These are phyloP conservation scores for Beauveria sp. DNA, from an alignment of 2,329 filamentous ascomycete species.

Conservation along the genomic window DNA sequence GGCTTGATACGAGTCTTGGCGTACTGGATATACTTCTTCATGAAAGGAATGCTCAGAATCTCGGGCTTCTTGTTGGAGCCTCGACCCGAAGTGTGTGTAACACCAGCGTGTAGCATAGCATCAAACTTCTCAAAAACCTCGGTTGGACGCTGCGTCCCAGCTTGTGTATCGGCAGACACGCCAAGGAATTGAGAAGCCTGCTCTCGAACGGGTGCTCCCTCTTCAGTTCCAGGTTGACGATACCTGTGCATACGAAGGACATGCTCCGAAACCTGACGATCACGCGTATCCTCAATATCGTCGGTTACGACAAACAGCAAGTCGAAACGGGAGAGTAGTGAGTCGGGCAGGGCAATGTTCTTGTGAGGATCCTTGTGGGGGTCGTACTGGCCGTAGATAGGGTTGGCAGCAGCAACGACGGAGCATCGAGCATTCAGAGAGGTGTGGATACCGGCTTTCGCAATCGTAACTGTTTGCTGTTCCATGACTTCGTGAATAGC, in stretches of 20 bases:
- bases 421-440: constrained; percentile 94
- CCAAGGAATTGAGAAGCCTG: constrained; percentile 76
- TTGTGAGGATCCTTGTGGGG: constrained; percentile 97
- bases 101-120: constrained; percentile 87
- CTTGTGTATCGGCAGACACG: constrained; percentile 74
- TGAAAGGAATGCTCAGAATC: constrained; percentile 91
- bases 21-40: constrained; percentile 99
- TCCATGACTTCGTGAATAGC: constrained; percentile 99
- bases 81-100: constrained; percentile 66
- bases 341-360: constrained; percentile 96
- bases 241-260: constrained; percentile 96
- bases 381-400: constrained; percentile 97
- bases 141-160: constrained; percentile 64
- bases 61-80: constrained; percentile 71
- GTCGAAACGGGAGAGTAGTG: constrained; percentile 95
- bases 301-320: constrained; percentile 95
- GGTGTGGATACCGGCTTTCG: constrained; percentile 96
- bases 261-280: constrained; percentile 89
- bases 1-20: constrained; percentile 89
- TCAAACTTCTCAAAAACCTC: constrained; percentile 97
- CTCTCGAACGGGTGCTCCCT: constrained; percentile 89
- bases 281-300: constrained; percentile 89
- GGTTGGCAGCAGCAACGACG: constrained; percentile 92
- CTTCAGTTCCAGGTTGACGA: constrained; percentile 83
- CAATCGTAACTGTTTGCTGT: constrained; percentile 97